Percentiles rank a stretch among this genome's conserved stretches.
Evolutionary conservation across 345 rosid species (phyloP).

Genomic region (Garcia nutans): DNA sequence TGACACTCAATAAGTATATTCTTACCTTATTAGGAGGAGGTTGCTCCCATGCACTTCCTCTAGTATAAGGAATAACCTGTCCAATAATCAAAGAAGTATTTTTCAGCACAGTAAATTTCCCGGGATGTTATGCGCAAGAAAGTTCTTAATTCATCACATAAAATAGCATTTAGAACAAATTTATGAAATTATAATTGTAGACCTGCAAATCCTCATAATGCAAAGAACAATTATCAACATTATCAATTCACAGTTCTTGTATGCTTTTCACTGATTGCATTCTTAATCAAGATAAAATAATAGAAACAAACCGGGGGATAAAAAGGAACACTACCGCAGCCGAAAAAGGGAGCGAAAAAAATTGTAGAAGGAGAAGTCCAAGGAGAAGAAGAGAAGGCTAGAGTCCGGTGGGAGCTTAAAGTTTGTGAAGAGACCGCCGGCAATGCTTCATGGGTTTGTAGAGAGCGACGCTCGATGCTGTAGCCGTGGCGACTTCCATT

Average conservation of each 20-base stretch:
- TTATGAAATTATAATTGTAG: background rate
- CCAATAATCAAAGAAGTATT: conserved; percentile 1
- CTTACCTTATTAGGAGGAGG: too few relatives aligned
- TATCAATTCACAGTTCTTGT: background rate
- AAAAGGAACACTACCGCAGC: conserved; percentile 37
- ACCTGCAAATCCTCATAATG: background rate
- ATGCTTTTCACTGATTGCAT: background rate
- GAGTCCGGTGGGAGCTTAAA: conserved; percentile 26
- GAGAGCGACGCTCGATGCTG: conserved; percentile 46
- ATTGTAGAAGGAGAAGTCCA: conserved; percentile 52
- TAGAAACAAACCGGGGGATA: background rate
- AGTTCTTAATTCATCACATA: background rate
- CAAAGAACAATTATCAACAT: background rate
- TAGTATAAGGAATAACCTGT: conserved; percentile 80
- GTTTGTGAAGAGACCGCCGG: too few relatives aligned
- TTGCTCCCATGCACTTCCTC: conserved; percentile 77
- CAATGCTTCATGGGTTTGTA: conserved; percentile 40
- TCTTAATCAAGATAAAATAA: background rate
- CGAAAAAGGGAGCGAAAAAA: conserved; percentile 40
- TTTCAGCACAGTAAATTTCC: background rate
- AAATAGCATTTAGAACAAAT: background rate
- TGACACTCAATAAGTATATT: too few relatives aligned
- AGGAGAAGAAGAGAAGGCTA: conserved; percentile 22
- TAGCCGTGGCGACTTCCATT: too few relatives aligned
- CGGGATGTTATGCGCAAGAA: background rate